Percentiles rank a stretch among this genome's conserved stretches.
Conservation (phyloP, 352 stramenopile species). For the Phytophthora sansomeana region DNA sequence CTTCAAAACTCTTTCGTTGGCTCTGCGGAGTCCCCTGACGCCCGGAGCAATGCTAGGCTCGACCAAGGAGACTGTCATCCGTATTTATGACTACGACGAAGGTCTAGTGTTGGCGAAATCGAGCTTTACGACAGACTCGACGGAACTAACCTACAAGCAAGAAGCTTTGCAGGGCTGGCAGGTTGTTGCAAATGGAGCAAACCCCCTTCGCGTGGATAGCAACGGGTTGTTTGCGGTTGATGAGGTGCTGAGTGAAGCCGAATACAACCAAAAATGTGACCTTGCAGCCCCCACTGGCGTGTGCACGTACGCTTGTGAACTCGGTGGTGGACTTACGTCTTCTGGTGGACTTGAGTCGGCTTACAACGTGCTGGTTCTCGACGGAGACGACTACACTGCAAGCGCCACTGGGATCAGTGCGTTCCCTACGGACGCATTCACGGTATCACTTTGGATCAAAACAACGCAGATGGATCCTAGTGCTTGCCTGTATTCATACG, state of each 20-base stretch:
- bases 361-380: constrained; percentile 50
- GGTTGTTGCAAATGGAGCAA: constrained; percentile 62
- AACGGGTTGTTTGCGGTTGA: constrained; percentile 72
- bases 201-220: constrained; percentile 50
- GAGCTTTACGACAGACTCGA: constrained; percentile 37
- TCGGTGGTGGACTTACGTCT: constrained; percentile 45
- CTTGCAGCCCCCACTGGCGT: constrained; percentile 56
- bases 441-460: constrained; percentile 70
- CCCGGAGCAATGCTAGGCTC: constrained; percentile 41
- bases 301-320: constrained; percentile 61
- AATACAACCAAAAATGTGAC: constrained; percentile 79
- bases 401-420: constrained; percentile 36
- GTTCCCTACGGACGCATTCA: constrained; percentile 60
- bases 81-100: constrained; percentile 75
- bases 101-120: constrained; percentile 33
- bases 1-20: constrained; percentile 62
- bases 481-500: constrained; percentile 65
- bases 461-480: constrained; percentile 38
- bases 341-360: constrained; percentile 13
- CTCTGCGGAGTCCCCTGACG: constrained; percentile 38
- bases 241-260: constrained; percentile 57
- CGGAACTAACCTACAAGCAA: constrained; percentile 9
- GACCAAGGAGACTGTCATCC: constrained; percentile 42
- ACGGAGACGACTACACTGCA: constrained; percentile 50
- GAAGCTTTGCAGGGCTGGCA: constrained; percentile 48